Conservation (phyloP, 306 rosid species). For the Medicago lupulina region DNA sequence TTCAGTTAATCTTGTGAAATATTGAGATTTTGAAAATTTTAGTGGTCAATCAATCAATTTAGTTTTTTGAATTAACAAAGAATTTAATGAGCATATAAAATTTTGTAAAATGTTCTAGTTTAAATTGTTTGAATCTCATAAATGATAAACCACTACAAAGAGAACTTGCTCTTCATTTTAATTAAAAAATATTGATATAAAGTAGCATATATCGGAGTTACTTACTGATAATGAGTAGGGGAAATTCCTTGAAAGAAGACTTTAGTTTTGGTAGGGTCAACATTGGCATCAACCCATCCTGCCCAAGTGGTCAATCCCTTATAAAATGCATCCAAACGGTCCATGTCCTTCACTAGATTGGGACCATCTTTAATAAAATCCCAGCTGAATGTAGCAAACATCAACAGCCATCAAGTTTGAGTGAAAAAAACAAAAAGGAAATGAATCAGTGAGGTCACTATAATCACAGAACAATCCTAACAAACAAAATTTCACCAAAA, state of each 20-base stretch:
- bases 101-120: neutral
- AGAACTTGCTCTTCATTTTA: no score
- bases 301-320: constrained; percentile 85
- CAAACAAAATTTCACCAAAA: no score
- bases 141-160: no score
- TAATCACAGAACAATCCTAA: no score
- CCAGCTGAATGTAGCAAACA: constrained; percentile 62
- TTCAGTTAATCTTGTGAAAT: neutral
- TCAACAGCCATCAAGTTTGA: constrained; percentile 3
- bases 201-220: neutral
- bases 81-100: neutral
- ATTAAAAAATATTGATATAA: no score
- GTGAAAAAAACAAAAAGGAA: neutral
- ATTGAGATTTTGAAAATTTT: neutral
- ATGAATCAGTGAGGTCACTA: no score
- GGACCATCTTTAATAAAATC: constrained; percentile 74
- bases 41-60: no score
- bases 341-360: constrained; percentile 60
- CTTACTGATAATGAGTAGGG: constrained; percentile 86
- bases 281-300: constrained; percentile 73
- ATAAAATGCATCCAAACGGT: constrained; percentile 72
- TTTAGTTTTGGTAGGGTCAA: constrained; percentile 64
- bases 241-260: constrained; percentile 91
- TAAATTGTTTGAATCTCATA: no score
- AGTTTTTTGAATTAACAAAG: no score